Conservation (phyloP, 257 asterid genomes). For the Nicotiana sylvestris region DNA sequence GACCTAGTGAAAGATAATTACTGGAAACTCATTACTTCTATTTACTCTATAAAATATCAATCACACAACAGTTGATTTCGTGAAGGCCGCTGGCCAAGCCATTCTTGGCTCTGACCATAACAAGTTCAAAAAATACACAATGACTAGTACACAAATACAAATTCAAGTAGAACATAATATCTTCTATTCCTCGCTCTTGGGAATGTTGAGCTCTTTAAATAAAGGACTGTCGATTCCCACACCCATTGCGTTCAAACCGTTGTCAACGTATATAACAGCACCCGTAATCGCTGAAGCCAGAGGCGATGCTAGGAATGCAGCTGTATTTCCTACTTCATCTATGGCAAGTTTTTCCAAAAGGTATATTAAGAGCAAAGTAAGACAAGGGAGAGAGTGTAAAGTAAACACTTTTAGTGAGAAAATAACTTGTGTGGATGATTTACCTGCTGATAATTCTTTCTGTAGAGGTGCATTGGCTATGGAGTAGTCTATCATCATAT, state of each 20-base stretch:
- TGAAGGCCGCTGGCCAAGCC: constrained; percentile 22
- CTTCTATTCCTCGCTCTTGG: constrained; percentile 30
- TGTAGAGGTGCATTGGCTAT: constrained; percentile 71
- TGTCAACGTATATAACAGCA: constrained; percentile 74
- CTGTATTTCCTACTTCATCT: constrained; percentile 86
- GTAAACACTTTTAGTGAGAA: neutral
- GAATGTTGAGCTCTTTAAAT: constrained; percentile 64
- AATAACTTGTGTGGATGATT: neutral
- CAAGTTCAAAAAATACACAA: neutral
- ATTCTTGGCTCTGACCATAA: constrained; percentile 25
- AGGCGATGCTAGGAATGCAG: constrained; percentile 80
- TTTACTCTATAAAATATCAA: constrained; percentile 2
- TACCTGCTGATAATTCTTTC: constrained; percentile 80
- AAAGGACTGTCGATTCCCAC: constrained; percentile 76
- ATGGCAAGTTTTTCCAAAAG: constrained; percentile 20
- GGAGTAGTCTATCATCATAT: constrained; percentile 92
- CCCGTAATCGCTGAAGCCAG: constrained; percentile 88
- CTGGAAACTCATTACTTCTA: neutral
- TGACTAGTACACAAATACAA: neutral
- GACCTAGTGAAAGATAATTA: neutral
- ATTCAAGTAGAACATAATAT: neutral
- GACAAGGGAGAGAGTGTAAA: neutral
- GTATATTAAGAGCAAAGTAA: neutral
- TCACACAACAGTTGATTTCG: neutral
- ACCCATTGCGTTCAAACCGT: constrained; percentile 90